Evolutionary conservation across 495 filamentous ascomycete species (phyloP), one percentile per base, ranked within the genome.

Genomic region (Lophium mytilinum): DNA sequence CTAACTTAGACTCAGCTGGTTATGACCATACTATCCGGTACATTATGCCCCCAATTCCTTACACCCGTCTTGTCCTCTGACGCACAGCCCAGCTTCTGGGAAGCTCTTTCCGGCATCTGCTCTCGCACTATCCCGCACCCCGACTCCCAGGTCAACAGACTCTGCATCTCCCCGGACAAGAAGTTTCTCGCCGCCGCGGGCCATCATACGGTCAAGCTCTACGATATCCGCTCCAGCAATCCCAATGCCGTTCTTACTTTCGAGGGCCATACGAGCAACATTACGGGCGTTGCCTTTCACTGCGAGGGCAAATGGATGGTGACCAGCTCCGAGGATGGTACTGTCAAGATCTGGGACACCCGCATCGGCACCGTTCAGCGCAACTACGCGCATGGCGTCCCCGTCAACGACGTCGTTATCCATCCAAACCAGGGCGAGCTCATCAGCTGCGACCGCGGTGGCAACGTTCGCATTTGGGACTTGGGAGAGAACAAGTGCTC

Each of bases 301-400:
- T 96, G 90, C 65, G 93, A 98, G 69, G 90, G 90, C 10, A 97
- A 97, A 73, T 98, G 93, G 93, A 96, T 98, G 90, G 92, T 96
- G n/a, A 98, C 93, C 4, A 93, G 88, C 72, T 94, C 89, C 37
- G 93, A 98, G 69, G 93, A 98, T 65, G 88, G 91, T 48, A 95
- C 90, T 8, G 92, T 98, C 60, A 97, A 96, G 77, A 95, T 98
- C 45, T 98, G 93, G 93, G 94, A 98, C 69, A 97, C 92, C 7
- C 80, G 94, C 21, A 86, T 79, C 6, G 94, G 89, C 18, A 85
- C 78, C 43, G 80, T 97, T 41, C 93, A 97, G 69, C 82, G 93
- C 17, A 95, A 92, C 72, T 98, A 98, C 68, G 81, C 78, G 53
- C 93, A 98, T 65, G 86, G 85, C 21, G 82, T 80, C 19, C 79